These are phyloP conservation scores for Boletus subcaerulescens DNA, from an alignment of 768 basidiomycete species.

Conservation along the genomic window DNA sequence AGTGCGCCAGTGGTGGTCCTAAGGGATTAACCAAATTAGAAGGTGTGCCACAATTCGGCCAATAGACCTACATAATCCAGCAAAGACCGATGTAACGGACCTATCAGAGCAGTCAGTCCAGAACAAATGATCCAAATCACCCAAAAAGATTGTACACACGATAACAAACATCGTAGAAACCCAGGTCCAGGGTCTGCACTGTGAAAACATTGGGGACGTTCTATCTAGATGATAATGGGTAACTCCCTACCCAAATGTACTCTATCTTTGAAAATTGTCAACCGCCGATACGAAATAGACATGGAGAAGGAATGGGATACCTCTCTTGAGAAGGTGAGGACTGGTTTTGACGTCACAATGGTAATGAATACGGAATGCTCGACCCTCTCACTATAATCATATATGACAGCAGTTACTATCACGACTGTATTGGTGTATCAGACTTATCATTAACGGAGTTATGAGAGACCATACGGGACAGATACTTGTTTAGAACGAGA, in stretches of 20 bases:
- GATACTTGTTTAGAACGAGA: not conserved
- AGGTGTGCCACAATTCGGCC: no score
- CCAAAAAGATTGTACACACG: not conserved
- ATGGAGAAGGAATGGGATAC: not conserved
- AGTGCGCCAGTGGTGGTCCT: not conserved
- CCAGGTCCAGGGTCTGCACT: not conserved
- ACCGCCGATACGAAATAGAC: no score
- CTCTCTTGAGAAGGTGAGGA: not conserved
- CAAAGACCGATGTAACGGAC: not conserved
- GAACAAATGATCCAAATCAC: not conserved
- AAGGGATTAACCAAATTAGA: no score
- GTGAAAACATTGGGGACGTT: not conserved
- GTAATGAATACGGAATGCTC: not conserved
- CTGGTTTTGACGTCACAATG: not conserved
- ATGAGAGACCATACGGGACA: not conserved
- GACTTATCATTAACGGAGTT: not conserved
- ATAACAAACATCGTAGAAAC: not conserved
- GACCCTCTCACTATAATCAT: not conserved
- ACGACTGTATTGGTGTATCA: not conserved
- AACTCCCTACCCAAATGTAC: not conserved
- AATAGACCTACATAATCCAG: not conserved
- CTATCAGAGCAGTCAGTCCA: not conserved
- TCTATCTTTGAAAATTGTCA: not conserved
- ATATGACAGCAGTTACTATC: not conserved
- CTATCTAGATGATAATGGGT: not conserved